Conservation (phyloP, 441 rosid species). For the Populus tomentosa region DNA sequence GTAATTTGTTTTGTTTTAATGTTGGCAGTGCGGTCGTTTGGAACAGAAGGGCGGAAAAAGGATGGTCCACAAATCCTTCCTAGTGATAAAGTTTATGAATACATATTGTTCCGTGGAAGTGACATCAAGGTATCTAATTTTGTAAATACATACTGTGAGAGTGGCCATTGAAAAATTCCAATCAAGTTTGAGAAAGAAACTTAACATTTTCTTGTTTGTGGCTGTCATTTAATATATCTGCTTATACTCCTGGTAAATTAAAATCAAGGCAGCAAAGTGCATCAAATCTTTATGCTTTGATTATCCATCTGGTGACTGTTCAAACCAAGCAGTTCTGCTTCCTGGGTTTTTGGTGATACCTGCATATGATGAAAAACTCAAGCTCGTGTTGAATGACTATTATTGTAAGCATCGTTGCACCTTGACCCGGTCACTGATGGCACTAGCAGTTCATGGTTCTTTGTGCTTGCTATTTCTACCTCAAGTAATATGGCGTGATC, state of each 20-base stretch:
- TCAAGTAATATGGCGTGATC: neutral
- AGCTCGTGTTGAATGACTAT: neutral
- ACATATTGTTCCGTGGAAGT: conserved; percentile 89
- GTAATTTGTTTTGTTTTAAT: neutral
- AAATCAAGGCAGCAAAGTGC: neutral
- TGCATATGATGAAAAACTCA: neutral
- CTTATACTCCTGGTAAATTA: neutral
- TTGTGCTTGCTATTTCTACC: neutral
- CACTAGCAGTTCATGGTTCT: neutral
- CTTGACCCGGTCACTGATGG: neutral
- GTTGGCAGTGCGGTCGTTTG: conserved; percentile 80
- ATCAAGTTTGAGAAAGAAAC: neutral
- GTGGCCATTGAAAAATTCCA: neutral
- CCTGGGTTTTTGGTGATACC: neutral
- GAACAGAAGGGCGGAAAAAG: conserved; percentile 91
- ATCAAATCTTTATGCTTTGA: neutral
- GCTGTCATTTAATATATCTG: neutral
- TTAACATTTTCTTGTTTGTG: neutral
- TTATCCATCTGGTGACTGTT: neutral
- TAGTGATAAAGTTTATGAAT: conserved; percentile 73
- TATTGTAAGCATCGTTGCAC: neutral
- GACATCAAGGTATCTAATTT: conserved; percentile 73
- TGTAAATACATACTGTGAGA: neutral
- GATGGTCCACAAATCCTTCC: conserved; percentile 80
- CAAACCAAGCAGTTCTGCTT: neutral